Conservation (phyloP, 345 rosid genomes). For the Combretum micranthum region DNA sequence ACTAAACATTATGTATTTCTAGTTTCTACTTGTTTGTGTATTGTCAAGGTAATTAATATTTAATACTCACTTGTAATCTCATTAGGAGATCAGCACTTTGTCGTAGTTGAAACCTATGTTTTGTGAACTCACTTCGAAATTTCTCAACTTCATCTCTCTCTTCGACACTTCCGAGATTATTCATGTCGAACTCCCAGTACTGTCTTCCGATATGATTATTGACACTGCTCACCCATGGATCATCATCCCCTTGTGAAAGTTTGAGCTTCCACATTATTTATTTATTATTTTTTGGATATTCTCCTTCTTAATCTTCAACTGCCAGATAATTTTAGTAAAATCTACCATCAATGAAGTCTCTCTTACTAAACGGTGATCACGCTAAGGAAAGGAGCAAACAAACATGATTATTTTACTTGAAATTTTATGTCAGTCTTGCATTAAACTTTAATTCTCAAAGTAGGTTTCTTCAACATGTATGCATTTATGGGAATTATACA, state of each 20-base stretch:
- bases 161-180: conserved; percentile 17
- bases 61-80: conserved; percentile 38
- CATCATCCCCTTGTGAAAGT: conserved; percentile 31
- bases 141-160: conserved; percentile 26
- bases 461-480: too few species aligned
- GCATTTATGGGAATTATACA: too few species aligned
- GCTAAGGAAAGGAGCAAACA: too few species aligned
- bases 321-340: too few species aligned
- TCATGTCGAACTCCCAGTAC: conserved; percentile 43
- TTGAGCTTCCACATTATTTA: conserved; percentile 49
- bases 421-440: too few species aligned
- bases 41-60: not conserved
- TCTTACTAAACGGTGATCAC: too few species aligned
- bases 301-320: too few species aligned
- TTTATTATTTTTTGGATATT: not conserved
- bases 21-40: not conserved
- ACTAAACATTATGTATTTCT: not conserved
- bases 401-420: too few species aligned
- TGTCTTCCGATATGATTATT: conserved; percentile 46
- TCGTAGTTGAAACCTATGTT: conserved; percentile 26
- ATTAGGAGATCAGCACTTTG: conserved; percentile 49
- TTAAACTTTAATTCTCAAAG: too few species aligned
- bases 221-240: conserved; percentile 15
- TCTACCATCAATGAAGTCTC: too few species aligned
- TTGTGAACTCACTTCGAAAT: conserved; percentile 19